These are phyloP conservation scores for Rhododendron mucronatum DNA, from an alignment of 148 eudicot species.

Conservation along the genomic window DNA sequence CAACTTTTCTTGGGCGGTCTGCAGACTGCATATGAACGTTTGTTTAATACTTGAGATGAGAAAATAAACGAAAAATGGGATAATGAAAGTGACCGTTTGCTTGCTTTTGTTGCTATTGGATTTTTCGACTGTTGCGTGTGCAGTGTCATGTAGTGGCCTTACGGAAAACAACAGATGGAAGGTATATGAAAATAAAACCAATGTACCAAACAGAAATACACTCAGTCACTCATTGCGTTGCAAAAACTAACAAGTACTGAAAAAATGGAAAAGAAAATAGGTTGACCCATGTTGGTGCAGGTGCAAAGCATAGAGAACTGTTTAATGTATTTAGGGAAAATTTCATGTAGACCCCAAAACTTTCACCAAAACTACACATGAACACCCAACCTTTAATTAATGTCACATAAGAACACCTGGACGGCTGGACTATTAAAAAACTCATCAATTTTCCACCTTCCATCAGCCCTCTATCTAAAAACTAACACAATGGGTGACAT, in stretches of 20 bases:
- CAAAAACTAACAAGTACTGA: not conserved
- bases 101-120: slow-evolving; percentile 4
- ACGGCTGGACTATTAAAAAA: too few species aligned
- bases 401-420: too few species aligned
- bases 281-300: not conserved
- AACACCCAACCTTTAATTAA: too few species aligned
- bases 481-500: too few species aligned
- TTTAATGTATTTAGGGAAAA: too few species aligned
- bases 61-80: not conserved
- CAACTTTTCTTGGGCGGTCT: slow-evolving; percentile 34
- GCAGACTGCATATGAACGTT: slow-evolving; percentile 40
- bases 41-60: slow-evolving; percentile 14
- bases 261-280: not conserved
- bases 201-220: not conserved
- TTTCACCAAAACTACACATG: too few species aligned
- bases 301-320: not conserved
- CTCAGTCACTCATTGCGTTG: not conserved
- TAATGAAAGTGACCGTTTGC: slow-evolving; percentile 4
- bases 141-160: not conserved
- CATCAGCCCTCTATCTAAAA: too few species aligned
- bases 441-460: too few species aligned
- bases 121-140: slow-evolving; percentile 3
- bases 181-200: not conserved
- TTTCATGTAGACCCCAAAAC: too few species aligned
- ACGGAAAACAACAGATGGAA: not conserved